A percentile compares a stretch with the other conserved stretches of the same genome.
Conservation (phyloP, 2,329 filamentous ascomycete species). For the Ophiostoma perfectum region DNA sequence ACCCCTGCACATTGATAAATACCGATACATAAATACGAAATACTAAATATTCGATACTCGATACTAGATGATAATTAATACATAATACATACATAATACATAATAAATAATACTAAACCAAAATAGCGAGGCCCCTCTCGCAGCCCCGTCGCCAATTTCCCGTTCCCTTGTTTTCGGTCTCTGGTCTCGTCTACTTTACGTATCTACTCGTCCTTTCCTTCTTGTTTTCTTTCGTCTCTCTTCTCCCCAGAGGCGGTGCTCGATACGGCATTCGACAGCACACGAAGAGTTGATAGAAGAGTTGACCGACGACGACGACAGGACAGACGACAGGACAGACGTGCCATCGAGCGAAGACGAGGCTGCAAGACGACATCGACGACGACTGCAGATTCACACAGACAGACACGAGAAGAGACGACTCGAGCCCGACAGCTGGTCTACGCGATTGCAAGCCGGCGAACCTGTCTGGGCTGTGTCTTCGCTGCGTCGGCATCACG, state of each 20-base stretch:
- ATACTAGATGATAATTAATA: not conserved
- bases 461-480: not conserved
- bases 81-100: not conserved
- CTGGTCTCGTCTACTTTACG: not conserved
- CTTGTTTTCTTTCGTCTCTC: not conserved
- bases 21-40: too few species aligned
- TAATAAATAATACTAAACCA: not conserved
- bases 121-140: not conserved
- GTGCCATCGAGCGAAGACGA: not conserved
- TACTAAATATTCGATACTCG: too few species aligned
- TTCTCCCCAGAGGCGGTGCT: not conserved
- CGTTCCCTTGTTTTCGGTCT: slow-evolving; percentile 5
- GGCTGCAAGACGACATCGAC: not conserved
- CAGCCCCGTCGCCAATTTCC: slow-evolving; percentile 14
- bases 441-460: not conserved
- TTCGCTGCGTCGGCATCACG: too few species aligned
- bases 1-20: too few species aligned
- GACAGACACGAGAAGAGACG: not conserved
- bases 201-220: not conserved
- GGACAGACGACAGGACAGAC: not conserved
- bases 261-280: not conserved
- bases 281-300: not conserved
- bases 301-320: not conserved
- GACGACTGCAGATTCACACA: not conserved
- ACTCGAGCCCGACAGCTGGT: not conserved